Evolutionary conservation across 176 grass and related monocot species (phyloP), one percentile per base, ranked within the genome.

Genomic region (Dactylis glomerata): DNA sequence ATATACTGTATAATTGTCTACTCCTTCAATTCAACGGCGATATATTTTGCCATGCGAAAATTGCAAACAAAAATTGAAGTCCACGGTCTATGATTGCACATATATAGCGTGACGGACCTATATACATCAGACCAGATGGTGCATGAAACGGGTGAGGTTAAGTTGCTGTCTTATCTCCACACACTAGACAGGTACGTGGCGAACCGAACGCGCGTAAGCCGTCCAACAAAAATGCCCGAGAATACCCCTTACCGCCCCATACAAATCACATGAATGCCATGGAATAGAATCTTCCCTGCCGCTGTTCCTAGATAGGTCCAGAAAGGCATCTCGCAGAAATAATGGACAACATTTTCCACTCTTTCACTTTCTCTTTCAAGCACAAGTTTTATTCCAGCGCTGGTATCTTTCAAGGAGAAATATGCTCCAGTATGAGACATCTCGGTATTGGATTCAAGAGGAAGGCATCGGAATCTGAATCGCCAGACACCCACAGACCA

Each of bases 391-490:
- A 41, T 41, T 41, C 40, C 40, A 41, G 40, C 40, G 10, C 40
- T 41, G 40, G 40, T 41, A 41, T 38, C 23, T 11, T 54, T 15
- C n/a, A 3, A 28, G 8, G 1, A 0, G 33, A 83, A 22, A 22
- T 6, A 23, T 46, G 16, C 26, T 28, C 24, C 24, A 6, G 17
- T 6, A 37, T 8, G 8, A 33, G 32, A 40, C 1, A 16, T 44
- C 41, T 6, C 55, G 10, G 64, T 36, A 31, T 37, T 82, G 64
- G 47, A 81, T 77, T 64, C 51, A 59, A 76, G 19, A 23, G 11
- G 17, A 50, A 69, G 26, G 88, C 84, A 83, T 90, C 74, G 67
- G 80, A 90, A 87, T 87, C 75, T 90, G 80, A 79, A 87, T 79
- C 84, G 46, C 54, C 45, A 47, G 80, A 65, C 79, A 56, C 79